Evolutionary conservation across 1,284 basidiomycete species (phyloP), one percentile per base, ranked within the genome.

Genomic region (Sphagnurus paluster): DNA sequence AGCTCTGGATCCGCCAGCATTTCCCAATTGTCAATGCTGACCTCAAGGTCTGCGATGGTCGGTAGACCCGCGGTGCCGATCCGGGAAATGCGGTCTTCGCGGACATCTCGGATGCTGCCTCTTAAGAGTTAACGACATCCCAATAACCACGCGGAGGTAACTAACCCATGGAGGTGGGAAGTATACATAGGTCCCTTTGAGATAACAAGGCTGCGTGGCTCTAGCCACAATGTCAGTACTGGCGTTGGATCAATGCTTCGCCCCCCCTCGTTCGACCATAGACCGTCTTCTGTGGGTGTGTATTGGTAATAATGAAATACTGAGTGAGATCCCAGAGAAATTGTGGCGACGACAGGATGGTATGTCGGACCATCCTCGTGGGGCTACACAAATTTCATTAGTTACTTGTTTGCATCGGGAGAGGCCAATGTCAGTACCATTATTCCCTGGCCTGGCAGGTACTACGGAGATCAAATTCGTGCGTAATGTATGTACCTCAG

Each of bases 351-450:
- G 5, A 89, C 83, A 0, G 93, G 90, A 57, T 85, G 75, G 68
- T 97, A 98, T 3, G 88, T 82, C 0, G 88, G 85, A 0, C 95
- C 94, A 62, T 98, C 95, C 68, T 97, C 86, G 59, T 97, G 95
- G 1, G 93, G 92, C 91, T 93, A 63, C 50, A 38, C 29, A 23
- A 13, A 39, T 24, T 39, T 24, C 34, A 8, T 36, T 11, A 44
- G 42, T 24, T 19, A 23, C 21, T 14, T 21, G 43, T 9, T 21
- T 19, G 28, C 8, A 39, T 17, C 26, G 34, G 44, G 33, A 36
- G 30, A 30, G 34, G 39, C 24, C 39, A 35, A 16, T 16, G 41
- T 40, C 40, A 77, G 53, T 65, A 91, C 90, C 76, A 91, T 87
- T 52, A 98, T 98, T 16, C 95, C 95, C 69, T 98, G 93, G 1